Conservation (phyloP, 1,284 basidiomycete genomes). For the Neolentinus lepideus region DNA sequence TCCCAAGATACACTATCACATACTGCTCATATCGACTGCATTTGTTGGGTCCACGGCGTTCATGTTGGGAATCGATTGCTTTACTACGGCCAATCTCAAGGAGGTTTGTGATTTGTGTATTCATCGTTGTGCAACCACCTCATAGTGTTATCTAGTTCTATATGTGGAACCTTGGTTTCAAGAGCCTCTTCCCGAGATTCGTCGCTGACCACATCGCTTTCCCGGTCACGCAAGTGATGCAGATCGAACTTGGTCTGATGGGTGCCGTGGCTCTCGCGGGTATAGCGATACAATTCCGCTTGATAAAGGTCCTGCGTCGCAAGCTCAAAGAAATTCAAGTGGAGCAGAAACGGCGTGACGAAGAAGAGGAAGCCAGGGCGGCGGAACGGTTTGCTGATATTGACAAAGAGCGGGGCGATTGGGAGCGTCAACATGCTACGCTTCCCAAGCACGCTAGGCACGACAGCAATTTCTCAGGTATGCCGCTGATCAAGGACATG, state of each 20-base stretch:
- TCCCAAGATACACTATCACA: conserved; percentile 65
- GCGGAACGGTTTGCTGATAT: conserved; percentile 66
- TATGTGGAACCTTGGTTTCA: conserved; percentile 89
- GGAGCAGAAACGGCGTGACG: conserved; percentile 69
- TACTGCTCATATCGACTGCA: conserved; percentile 78
- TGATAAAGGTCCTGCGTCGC: conserved; percentile 71
- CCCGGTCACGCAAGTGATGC: conserved; percentile 84
- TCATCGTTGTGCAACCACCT: conserved; percentile 5
- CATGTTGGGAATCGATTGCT: conserved; percentile 92
- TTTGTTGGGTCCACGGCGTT: conserved; percentile 90
- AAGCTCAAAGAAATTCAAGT: conserved; percentile 75
- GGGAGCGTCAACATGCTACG: conserved; percentile 81
- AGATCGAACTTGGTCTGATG: conserved; percentile 88
- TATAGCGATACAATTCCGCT: conserved; percentile 83
- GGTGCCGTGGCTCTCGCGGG: conserved; percentile 80
- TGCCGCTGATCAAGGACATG: conserved; percentile 24
- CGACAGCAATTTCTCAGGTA: conserved; percentile 48
- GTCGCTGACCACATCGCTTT: conserved; percentile 62
- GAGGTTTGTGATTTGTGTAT: conserved; percentile 45
- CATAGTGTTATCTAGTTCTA: conserved; percentile 60
- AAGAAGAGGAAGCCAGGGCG: conserved; percentile 70
- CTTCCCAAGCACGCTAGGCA: conserved; percentile 51
- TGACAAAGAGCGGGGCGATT: conserved; percentile 69
- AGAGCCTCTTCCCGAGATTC: conserved; percentile 71
- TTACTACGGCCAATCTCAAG: conserved; percentile 84